Evolutionary conservation across 2,329 filamentous ascomycete genomes (phyloP).

Genomic region (Blastomyces gilchristii): DNA sequence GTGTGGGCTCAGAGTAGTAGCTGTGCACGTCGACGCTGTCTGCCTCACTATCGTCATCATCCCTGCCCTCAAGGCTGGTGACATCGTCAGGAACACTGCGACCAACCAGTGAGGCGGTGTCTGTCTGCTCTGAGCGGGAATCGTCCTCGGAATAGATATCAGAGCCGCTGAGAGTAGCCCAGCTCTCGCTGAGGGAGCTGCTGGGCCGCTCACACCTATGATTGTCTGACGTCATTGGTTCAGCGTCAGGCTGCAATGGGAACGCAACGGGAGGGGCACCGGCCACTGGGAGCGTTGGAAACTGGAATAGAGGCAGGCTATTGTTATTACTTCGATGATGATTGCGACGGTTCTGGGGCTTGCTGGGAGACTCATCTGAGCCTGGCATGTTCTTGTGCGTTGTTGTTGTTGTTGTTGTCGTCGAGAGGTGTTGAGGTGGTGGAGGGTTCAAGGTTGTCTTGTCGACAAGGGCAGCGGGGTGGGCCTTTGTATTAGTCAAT

Average conservation of each 20-base stretch:
- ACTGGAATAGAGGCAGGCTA: conserved; percentile 26
- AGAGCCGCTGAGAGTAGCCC: conserved; percentile 36
- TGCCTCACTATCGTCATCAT: conserved; percentile 27
- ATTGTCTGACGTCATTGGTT: conserved; percentile 29
- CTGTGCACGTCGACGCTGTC: conserved; percentile 27
- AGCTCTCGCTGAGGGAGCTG: conserved; percentile 36
- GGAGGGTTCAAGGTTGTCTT: no score
- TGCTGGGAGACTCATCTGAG: conserved; percentile 12
- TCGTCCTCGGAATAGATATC: conserved; percentile 38
- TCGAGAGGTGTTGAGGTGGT: neutral
- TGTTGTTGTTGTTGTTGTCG: neutral
- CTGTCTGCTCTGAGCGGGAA: conserved; percentile 35
- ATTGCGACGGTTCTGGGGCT: conserved; percentile 32
- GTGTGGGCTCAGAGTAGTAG: conserved; percentile 19
- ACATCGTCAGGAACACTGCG: conserved; percentile 36
- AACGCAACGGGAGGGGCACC: conserved; percentile 35
- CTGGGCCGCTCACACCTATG: conserved; percentile 18
- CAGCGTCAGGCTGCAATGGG: conserved; percentile 20
- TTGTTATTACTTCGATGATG: conserved; percentile 21
- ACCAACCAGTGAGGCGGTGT: conserved; percentile 35
- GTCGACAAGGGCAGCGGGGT: no score
- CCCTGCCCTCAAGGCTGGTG: conserved; percentile 33
- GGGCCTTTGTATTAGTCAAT: neutral
- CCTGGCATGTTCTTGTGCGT: conserved; percentile 6
- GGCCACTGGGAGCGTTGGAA: conserved; percentile 33